Percentiles rank a stretch among this genome's conserved stretches.
These are phyloP conservation scores for Eutrema salsugineum DNA, from an alignment of 441 rosid species.

Conservation along the genomic window DNA sequence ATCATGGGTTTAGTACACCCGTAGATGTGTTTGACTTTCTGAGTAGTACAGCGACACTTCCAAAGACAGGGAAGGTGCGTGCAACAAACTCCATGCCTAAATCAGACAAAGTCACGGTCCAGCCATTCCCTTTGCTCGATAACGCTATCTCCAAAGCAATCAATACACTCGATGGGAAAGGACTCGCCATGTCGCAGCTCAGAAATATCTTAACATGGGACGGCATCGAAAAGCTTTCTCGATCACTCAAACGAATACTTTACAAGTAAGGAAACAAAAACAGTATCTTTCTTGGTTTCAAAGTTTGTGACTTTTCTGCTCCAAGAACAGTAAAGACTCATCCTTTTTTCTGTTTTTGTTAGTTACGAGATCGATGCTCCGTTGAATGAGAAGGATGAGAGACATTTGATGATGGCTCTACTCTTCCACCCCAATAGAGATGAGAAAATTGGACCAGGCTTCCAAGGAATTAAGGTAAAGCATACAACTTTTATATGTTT, in stretches of 20 bases:
- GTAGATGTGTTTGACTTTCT: conserved; percentile 58
- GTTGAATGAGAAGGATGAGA: conserved; percentile 54
- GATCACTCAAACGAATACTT: conserved; percentile 47
- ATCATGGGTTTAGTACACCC: conserved; percentile 44
- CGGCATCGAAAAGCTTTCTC: conserved; percentile 54
- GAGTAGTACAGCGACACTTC: conserved; percentile 32
- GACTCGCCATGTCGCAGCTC: conserved; percentile 37
- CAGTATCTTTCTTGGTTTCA: background rate
- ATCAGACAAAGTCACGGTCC: conserved; percentile 40
- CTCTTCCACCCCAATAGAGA: conserved; percentile 75
- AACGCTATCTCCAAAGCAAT: conserved; percentile 33
- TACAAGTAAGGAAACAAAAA: conserved; percentile 52
- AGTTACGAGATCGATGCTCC: conserved; percentile 63
- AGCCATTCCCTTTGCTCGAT: conserved; percentile 29
- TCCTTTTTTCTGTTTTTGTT: conserved; percentile 3
- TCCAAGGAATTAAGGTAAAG: conserved; percentile 59
- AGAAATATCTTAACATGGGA: conserved; percentile 36
- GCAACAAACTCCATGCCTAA: conserved; percentile 27
- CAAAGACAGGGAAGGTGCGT: conserved; percentile 9
- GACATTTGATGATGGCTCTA: conserved; percentile 51
- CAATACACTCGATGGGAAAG: conserved; percentile 35
- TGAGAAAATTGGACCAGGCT: conserved; percentile 81
- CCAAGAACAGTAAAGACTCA: background rate
- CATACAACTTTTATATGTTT: background rate
- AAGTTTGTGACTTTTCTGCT: background rate